Conservation (phyloP, 1,139 yeast genomes). For the Hemisphaericaspora subhashii region DNA sequence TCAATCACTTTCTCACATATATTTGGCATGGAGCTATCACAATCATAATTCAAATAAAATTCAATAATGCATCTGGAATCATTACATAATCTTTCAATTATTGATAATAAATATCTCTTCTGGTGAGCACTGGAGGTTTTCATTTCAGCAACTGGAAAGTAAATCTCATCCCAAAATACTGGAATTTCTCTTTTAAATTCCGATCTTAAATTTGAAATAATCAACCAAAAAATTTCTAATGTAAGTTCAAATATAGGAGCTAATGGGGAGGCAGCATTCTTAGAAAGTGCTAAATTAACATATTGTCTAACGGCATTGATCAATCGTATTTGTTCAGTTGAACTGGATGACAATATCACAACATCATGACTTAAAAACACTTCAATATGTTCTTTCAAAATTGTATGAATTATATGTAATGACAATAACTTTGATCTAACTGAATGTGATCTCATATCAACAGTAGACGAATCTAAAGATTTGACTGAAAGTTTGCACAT, state of each 20-base stretch:
- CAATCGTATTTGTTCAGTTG: slow-evolving; percentile 60
- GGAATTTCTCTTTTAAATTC: slow-evolving; percentile 93
- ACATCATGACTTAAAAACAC: slow-evolving; percentile 70
- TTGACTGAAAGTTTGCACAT: slow-evolving; percentile 92
- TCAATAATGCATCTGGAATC: slow-evolving; percentile 93
- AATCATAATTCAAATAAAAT: slow-evolving; percentile 90
- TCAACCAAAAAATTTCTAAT: slow-evolving; percentile 89
- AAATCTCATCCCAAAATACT: slow-evolving; percentile 88
- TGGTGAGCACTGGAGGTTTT: slow-evolving; percentile 90
- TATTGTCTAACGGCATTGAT: slow-evolving; percentile 84
- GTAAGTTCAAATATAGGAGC: slow-evolving; percentile 93
- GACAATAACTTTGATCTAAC: slow-evolving; percentile 89
- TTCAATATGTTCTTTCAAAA: slow-evolving; percentile 81
- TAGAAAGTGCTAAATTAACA: slow-evolving; percentile 74
- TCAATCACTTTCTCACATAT: slow-evolving; percentile 81
- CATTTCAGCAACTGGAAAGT: slow-evolving; percentile 92
- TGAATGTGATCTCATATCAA: slow-evolving; percentile 88
- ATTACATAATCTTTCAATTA: slow-evolving; percentile 76
- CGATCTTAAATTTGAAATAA: slow-evolving; percentile 77
- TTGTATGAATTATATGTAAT: slow-evolving; percentile 82
- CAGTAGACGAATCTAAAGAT: slow-evolving; percentile 63
- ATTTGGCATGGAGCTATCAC: slow-evolving; percentile 82
- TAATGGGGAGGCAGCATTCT: slow-evolving; percentile 90
- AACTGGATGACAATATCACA: slow-evolving; percentile 55
- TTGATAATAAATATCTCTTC: slow-evolving; percentile 77